phyloP scores from a whole-genome alignment of 2,329 filamentous ascomycete genomes.

The Fusarium dimerum region DNA sequence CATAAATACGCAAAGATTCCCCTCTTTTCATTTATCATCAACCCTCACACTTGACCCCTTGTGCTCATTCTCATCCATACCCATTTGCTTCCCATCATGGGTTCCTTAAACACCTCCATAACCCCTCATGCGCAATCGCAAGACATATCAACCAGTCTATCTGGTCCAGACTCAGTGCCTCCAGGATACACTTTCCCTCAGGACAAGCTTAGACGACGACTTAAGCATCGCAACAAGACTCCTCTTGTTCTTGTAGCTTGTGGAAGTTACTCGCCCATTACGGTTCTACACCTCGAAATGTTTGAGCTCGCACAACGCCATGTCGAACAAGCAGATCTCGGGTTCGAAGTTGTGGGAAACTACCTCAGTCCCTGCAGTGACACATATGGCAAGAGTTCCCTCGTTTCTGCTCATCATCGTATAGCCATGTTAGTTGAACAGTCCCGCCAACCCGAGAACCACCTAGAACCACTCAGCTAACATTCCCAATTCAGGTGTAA shows the following conservation, averaged over 20 bases:
- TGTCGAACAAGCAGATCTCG: constrained; percentile 58
- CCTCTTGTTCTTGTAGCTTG: constrained; percentile 69
- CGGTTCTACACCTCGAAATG: constrained; percentile 76
- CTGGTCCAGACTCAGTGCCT: background rate
- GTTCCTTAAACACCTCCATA: background rate
- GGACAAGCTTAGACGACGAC: constrained; percentile 54
- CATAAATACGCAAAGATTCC: too few species aligned
- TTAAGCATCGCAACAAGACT: constrained; percentile 55
- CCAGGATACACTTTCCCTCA: constrained; percentile 57
- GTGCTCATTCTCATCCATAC: too few species aligned
- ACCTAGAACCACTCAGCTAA: too few species aligned
- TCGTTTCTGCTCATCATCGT: constrained; percentile 29
- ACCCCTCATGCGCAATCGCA: too few species aligned
- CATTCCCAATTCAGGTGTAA: constrained; percentile 50
- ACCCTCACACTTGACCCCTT: too few species aligned
- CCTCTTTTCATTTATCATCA: too few species aligned
- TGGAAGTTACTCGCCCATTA: constrained; percentile 71
- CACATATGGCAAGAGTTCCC: constrained; percentile 45
- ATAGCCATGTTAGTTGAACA: constrained; percentile 57
- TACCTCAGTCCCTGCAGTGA: constrained; percentile 51
- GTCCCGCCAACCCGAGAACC: too few species aligned
- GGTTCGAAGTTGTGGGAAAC: constrained; percentile 78
- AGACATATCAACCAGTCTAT: too few species aligned
- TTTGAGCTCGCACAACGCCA: constrained; percentile 82
- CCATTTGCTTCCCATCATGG: background rate